phyloP scores from a whole-genome alignment of 345 rosid species.

The Populus ilicifolia region DNA sequence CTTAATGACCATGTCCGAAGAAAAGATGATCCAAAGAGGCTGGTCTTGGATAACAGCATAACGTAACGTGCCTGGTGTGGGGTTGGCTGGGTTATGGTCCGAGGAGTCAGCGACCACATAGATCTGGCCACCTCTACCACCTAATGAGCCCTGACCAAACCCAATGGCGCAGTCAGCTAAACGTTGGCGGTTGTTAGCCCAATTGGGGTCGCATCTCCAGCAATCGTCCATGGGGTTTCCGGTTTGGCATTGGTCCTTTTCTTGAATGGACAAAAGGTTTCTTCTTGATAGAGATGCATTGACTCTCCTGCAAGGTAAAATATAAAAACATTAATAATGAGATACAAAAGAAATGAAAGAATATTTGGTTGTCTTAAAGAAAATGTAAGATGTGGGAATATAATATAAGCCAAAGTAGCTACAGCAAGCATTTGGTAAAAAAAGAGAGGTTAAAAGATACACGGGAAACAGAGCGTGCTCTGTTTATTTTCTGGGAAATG shows the following conservation, averaged over 20 bases:
- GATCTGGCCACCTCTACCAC: conserved; percentile 77
- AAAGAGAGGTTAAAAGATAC: background rate
- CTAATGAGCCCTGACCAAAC: conserved; percentile 63
- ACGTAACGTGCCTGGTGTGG: conserved; percentile 86
- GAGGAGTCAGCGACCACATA: conserved; percentile 90
- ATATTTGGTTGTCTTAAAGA: background rate
- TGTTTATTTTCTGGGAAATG: conserved; percentile 23
- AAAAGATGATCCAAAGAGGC: conserved; percentile 85
- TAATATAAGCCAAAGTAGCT: background rate
- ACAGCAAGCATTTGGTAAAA: background rate
- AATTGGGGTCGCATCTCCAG: conserved; percentile 75
- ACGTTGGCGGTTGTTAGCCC: conserved; percentile 62
- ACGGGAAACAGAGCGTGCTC: conserved; percentile 24
- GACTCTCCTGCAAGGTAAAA: conserved; percentile 30
- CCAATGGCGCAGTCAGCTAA: conserved; percentile 83
- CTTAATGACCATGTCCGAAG: conserved; percentile 61
- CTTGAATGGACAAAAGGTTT: conserved; percentile 11
- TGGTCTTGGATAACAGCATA: conserved; percentile 75
- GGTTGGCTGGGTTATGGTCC: conserved; percentile 66
- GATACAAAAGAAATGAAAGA: background rate
- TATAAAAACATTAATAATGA: background rate
- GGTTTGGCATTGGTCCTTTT: conserved; percentile 40
- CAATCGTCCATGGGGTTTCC: conserved; percentile 88
- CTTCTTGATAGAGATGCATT: conserved; percentile 32
- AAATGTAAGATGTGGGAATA: background rate